These are phyloP conservation scores for Leucogyrophana mollusca DNA, from an alignment of 768 basidiomycete genomes.

Conservation along the genomic window DNA sequence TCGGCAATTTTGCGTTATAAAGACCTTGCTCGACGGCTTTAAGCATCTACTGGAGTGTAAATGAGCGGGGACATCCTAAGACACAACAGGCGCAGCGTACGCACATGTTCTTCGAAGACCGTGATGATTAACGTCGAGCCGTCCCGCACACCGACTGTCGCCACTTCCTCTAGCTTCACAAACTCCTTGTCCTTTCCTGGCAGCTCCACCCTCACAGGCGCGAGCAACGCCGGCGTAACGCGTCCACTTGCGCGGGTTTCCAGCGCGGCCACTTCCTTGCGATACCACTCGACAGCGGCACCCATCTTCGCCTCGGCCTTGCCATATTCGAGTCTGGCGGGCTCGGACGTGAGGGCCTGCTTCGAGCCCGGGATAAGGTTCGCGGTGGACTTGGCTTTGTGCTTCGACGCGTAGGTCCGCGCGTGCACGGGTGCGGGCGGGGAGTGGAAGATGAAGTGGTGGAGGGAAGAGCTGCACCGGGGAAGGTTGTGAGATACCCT, in stretches of 20 bases:
- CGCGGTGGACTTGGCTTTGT: slow-evolving; percentile 48
- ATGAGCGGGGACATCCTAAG: slow-evolving; percentile 11
- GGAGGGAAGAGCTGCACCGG: background rate
- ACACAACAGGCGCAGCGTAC: slow-evolving; percentile 16
- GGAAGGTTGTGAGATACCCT: no score
- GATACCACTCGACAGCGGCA: slow-evolving; percentile 66
- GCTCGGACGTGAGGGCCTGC: slow-evolving; percentile 52
- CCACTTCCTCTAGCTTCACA: slow-evolving; percentile 62
- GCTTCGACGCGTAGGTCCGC: slow-evolving; percentile 28
- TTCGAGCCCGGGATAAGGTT: slow-evolving; percentile 68
- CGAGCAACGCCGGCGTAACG: slow-evolving; percentile 69
- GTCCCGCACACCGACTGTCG: slow-evolving; percentile 79
- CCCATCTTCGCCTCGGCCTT: slow-evolving; percentile 67
- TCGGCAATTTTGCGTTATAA: slow-evolving; percentile 72
- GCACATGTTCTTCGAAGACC: slow-evolving; percentile 76
- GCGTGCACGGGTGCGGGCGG: background rate
- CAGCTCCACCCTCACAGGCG: slow-evolving; percentile 61
- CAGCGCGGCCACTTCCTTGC: slow-evolving; percentile 70
- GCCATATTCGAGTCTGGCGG: slow-evolving; percentile 56
- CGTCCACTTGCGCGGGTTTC: slow-evolving; percentile 76
- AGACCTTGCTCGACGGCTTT: slow-evolving; percentile 75
- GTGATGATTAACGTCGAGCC: slow-evolving; percentile 73
- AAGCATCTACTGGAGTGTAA: slow-evolving; percentile 54
- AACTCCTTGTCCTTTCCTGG: slow-evolving; percentile 35
- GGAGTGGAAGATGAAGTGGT: background rate